Base-by-base conservation (phyloP, 2,329 filamentous ascomycete species). In the Lasiodiplodia citricola region DNA sequence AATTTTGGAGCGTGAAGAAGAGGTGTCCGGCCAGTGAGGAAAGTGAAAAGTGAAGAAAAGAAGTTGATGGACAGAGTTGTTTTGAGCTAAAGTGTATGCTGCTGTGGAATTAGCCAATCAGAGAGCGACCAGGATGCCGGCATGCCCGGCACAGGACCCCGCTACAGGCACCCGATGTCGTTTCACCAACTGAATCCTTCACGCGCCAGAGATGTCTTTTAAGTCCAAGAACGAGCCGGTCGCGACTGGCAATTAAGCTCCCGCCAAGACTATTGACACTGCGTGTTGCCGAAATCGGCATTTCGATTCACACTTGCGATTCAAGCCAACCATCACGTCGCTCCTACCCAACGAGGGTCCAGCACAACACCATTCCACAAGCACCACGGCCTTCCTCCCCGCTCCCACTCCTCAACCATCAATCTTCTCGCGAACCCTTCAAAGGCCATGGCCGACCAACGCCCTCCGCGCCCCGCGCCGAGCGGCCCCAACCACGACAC, bases 21-120 rank as follows among this genome's bases (percentile, higher is more conserved):
- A 44, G 0, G 41, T 18, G 41, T 44, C 14, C 31, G 31, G 31
- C 31, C 31, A 35, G 31, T 10, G 8, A 35, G 8, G 6, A 35
- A 35, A 8, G 31, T 35, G 8, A 10, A 35, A 35, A 35, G 28
- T 35, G 31, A 35, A 10, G 8, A 35, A 35, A 10, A 35, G 31
- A 35, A 4, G 44, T 21, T 47, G 44, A 21, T 21, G 16, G 35
- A 54, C 16, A 21, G n/a, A 14, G 14, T 47, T 44, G 18, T 47
- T 8, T 18, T n/a, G 16, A 47, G 41, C 41, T 18, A 47, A 21
- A n/a, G 18, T 18, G 55, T 4, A 35, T 14, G 31, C 18, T 64
- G 60, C 44, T 35, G 60, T 64, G 28, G 44, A 64, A 64, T 4
- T 64, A 28, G 37, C 60, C 60, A 64, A 64, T 64, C 41, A 64